Base-by-base conservation (phyloP, 1,284 basidiomycete genomes). In the Ustilago tritici region DNA sequence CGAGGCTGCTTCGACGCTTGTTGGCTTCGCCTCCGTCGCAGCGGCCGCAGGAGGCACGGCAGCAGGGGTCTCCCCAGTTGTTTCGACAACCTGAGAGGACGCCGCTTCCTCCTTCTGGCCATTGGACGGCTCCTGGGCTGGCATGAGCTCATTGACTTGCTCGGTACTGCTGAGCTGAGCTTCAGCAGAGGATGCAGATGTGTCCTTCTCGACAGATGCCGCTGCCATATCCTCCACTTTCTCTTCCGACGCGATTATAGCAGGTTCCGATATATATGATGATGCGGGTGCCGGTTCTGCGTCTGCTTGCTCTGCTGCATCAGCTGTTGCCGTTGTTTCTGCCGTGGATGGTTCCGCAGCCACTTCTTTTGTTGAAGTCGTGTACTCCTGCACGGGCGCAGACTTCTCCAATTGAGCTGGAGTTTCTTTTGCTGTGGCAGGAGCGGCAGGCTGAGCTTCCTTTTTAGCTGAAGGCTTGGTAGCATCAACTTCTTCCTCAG, bases 291-390 rank as follows among this genome's bases (percentile, higher is more conserved):
- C 19, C 12, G 17, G 3, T 14, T 38, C 36, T 17, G 32, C 40
- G n/a, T 49, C 35, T 41, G 17, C 47, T 34, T 56, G 28, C 46
- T 50, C 46, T 34, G 49, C 15, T 50, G 6, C 49, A n/a, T 58
- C 40, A 9, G 17, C 38, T 11, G 32, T 31, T 32, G n/a, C 10
- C 28, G 28, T 50, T 4, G 49, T 14, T n/a, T 50, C 49, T 4
- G 49, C 11, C 1, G 11, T 32, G 28, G 49, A 32, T 15, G 49
- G 28, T 19, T 34, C 49, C 12, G n/a, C 28, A 31, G 14, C 14
- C 31, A 12, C 11, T 4, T 50, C 49, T 19, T 49, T 19, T 50
- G 28, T 28, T 7, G n/a, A 5, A 5, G 49, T 19, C 6, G 28
- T 7, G 4, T 50, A 10, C 28, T 14, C 49, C 19, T 46, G 6